phyloP scores from a whole-genome alignment of 371 early-diverging fungal genomes.

The Funneliformis caledonium region DNA sequence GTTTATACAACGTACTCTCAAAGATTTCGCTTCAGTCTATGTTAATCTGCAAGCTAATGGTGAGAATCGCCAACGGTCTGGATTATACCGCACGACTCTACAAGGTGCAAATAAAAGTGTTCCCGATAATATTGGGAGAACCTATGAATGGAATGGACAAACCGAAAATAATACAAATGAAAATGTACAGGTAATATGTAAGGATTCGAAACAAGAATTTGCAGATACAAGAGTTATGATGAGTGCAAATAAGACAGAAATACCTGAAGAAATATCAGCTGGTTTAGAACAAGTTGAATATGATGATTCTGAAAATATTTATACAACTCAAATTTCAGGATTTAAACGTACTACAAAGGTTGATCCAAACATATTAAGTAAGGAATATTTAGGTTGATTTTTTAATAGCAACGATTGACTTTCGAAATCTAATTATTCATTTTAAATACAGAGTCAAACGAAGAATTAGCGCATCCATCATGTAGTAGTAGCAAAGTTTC shows the following conservation, averaged over 20 bases:
- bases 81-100: constrained; percentile 3
- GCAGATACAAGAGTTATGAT: not conserved
- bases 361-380: not conserved
- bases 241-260: constrained; percentile 7
- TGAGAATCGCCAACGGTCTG: not conserved
- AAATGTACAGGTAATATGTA: not conserved
- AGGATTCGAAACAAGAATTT: not conserved
- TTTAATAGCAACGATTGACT: not conserved
- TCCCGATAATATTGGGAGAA: constrained; percentile 35
- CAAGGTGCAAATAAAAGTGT: constrained; percentile 34
- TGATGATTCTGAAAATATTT: not conserved
- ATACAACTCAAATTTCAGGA: not conserved
- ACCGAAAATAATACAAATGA: not conserved
- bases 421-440: not conserved
- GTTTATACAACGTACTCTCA: not conserved
- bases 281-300: not conserved
- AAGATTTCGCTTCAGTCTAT: not conserved
- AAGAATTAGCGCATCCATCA: too few relatives aligned
- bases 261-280: not conserved
- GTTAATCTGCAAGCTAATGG: not conserved
- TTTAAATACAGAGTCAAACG: too few relatives aligned
- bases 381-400: not conserved
- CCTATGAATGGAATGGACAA: not conserved
- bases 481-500: not conserved
- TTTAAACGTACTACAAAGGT: not conserved